Evolutionary conservation across 148 eudicot genomes (phyloP), one percentile per base, ranked within the genome.

Genomic region (Simmondsia chinensis): DNA sequence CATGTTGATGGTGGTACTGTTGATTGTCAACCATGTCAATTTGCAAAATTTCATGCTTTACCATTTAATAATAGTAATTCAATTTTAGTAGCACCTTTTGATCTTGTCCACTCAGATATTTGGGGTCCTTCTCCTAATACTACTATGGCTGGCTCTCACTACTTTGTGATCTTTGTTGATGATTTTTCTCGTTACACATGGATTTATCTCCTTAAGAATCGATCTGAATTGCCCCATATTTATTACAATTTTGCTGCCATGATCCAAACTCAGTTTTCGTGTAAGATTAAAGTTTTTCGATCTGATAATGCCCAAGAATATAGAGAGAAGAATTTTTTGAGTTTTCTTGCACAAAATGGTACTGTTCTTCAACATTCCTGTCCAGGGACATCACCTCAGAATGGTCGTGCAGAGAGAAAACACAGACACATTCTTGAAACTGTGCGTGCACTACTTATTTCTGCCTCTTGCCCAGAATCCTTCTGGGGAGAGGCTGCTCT

Each of bases 81-180:
- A 9, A 5, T 20, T 33, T 48, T 5, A 2, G 3, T 10, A 16
- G 44, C 63, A 7, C 55, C 48, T 9, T 48, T 58, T 48, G 63
- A 39, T 58, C 23, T 29, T 11, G 12, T 45, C n/a, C n/a, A n/a
- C n/a, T 56, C 42, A 1, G 46, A 36, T 36, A 5, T 56, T 5
- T 56, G 52, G 52, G 28, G 34, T 0, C 27, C 37, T 20, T 37
- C 31, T 7, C 48, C 31, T 2, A 34, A 16, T 20, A 1, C 2
- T 4, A 43, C 22, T 2, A 24, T 26, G 15, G 53, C 41, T 1
- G 53, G 39, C 0, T 38, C 39, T 4, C 22, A 9, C 3, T 57
- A 57, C 2, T 57, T 57, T 57, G 39, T 56, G 1, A 46, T 36
- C 3, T 56, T 46, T 24, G 28, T 45, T 9, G 43, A 33, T 35